phyloP scores from a whole-genome alignment of 768 basidiomycete species.

The Suillus subalutaceus region DNA sequence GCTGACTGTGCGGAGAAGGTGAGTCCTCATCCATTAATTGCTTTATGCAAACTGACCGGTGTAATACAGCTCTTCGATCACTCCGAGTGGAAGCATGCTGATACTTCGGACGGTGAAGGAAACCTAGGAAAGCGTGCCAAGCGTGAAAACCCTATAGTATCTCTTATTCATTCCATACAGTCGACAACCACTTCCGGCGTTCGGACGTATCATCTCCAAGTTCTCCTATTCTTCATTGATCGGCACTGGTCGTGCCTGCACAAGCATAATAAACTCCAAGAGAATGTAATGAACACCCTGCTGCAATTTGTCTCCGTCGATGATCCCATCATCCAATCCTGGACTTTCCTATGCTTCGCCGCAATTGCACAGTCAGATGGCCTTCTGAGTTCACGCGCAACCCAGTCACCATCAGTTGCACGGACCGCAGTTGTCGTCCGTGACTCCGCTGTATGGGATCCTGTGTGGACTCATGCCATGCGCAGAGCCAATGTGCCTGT shows the following conservation, averaged over 20 bases:
- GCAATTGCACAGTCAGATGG: constrained; percentile 62
- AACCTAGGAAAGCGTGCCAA: constrained; percentile 52
- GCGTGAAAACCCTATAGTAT: constrained; percentile 60
- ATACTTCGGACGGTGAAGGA: constrained; percentile 34
- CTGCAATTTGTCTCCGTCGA: constrained; percentile 64
- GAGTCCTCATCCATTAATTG: constrained; percentile 16
- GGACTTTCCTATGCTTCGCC: constrained; percentile 83
- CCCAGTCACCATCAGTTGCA: constrained; percentile 6
- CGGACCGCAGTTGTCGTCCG: constrained; percentile 13
- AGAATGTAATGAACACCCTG: constrained; percentile 56
- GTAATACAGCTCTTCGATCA: constrained; percentile 58
- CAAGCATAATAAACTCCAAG: constrained; percentile 56
- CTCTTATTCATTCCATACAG: constrained; percentile 55
- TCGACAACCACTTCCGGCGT: constrained; percentile 32
- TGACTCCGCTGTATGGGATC: constrained; percentile 62
- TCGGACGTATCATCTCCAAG: constrained; percentile 63
- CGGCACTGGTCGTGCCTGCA: constrained; percentile 74
- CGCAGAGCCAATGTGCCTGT: constrained; percentile 69
- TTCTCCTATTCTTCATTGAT: constrained; percentile 83
- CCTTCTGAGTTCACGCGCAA: constrained; percentile 8
- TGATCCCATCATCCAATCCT: constrained; percentile 71
- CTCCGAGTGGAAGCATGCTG: constrained; percentile 56
- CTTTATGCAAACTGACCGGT: constrained; percentile 9
- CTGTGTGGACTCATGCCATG: constrained; percentile 81
- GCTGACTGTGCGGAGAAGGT: constrained; percentile 79